A percentile compares a stretch with the other conserved stretches of the same genome.
Conservation (phyloP, 1,284 basidiomycete genomes). For the Chalciporus sp. region DNA sequence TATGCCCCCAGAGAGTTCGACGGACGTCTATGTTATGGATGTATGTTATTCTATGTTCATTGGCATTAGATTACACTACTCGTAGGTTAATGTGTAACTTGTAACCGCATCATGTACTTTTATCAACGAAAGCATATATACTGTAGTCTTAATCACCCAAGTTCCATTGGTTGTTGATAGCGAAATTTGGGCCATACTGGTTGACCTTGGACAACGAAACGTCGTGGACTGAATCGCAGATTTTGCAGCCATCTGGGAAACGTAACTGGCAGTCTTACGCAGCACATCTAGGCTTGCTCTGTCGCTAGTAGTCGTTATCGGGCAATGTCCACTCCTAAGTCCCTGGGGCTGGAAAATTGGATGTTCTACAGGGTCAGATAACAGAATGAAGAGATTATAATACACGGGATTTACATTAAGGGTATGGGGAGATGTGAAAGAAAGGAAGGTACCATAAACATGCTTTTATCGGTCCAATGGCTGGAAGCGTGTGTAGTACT, state of each 20-base stretch:
- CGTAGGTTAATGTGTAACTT: conserved; percentile 17
- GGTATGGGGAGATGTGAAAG: background rate
- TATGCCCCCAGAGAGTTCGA: conserved; percentile 28
- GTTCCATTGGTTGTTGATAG: background rate
- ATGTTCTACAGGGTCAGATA: background rate
- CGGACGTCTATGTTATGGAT: conserved; percentile 19
- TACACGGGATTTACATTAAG: conserved; percentile 7
- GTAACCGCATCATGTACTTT: conserved; percentile 6
- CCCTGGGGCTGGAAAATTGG: background rate
- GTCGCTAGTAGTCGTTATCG: no score
- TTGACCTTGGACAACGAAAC: no score
- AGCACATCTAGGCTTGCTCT: no score
- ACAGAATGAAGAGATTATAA: background rate
- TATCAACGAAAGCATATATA: background rate
- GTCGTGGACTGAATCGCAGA: no score
- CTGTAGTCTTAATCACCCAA: background rate
- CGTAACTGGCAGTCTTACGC: no score
- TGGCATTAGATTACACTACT: conserved; percentile 15
- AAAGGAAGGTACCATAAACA: background rate
- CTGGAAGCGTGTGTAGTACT: conserved; percentile 71
- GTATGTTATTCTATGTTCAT: conserved; percentile 18
- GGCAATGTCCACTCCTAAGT: no score
- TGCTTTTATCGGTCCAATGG: conserved; percentile 39
- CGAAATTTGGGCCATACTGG: no score
- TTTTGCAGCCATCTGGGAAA: no score